Evolutionary conservation across 306 rosid genomes (phyloP).

Genomic region (Boehmeria nivea): DNA sequence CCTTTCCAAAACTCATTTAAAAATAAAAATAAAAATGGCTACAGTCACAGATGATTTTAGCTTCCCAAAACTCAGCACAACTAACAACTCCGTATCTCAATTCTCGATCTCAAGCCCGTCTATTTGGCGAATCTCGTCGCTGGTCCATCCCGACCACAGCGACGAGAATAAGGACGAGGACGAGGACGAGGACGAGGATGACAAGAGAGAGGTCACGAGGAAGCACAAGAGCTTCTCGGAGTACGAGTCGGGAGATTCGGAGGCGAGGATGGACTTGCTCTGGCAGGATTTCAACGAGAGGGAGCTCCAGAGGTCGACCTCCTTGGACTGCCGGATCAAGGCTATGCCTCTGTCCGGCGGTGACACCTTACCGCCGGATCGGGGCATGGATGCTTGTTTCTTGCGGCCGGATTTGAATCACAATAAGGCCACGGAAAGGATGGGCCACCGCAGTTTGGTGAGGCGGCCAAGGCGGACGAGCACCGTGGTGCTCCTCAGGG

Average conservation of each 20-base stretch:
- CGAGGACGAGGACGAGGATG: not conserved
- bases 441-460: not conserved
- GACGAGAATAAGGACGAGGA: not conserved
- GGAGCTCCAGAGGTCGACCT: constrained; percentile 7
- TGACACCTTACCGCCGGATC: not conserved
- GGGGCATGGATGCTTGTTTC: too few relatives aligned
- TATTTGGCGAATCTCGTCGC: constrained; percentile 9
- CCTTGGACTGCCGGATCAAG: not conserved
- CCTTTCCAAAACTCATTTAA: too few relatives aligned
- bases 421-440: not conserved
- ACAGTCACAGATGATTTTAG: constrained; percentile 9
- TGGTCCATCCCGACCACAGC: not conserved
- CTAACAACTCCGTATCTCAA: not conserved
- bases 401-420: not conserved
- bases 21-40: not conserved
- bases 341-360: not conserved
- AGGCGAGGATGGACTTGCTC: constrained; percentile 9
- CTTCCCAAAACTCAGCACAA: constrained; percentile 5
- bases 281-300: constrained; percentile 15
- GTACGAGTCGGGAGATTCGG: constrained; percentile 3
- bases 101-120: not conserved
- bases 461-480: not conserved
- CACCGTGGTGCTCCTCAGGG: not conserved
- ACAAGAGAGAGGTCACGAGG: not conserved
- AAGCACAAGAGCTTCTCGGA: constrained; percentile 5